Base-by-base conservation (phyloP, 768 basidiomycete genomes). In the Pleurotus platypus region DNA sequence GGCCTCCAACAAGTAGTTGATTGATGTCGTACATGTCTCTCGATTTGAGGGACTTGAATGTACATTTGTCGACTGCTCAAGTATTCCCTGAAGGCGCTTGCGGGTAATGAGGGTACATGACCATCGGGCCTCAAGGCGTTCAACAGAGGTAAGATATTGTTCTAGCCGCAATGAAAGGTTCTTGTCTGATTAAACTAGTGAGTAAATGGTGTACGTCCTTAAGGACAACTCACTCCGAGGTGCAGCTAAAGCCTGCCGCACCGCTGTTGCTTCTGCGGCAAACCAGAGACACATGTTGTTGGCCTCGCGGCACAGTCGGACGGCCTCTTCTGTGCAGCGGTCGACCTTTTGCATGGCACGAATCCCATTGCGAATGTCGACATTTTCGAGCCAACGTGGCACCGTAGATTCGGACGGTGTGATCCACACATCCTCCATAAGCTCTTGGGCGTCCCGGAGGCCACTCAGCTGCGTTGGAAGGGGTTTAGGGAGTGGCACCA, bases 371-470 rank as follows among this genome's bases (percentile, higher is more conserved):
- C 64, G 68, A 2, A 73, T 63, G 4, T 66, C 60, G 1, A 45
- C 18, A 48, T 77, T 70, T 8, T 68, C 61, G 0, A 75, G 63
- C 75, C 76, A 78, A 7, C 50, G 50, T 7, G 67, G 72, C 0
- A 62, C 45, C 6, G 57, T 42, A 3, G 20, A 55, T 0, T 35
- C 24, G 1, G 63, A 49, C 0, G 62, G 64, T 0, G 55, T 61
- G 5, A 74, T 71, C 73, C 72, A 76, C 0, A 75, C 64, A 47
- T 76, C 74, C 37, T 75, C 67, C 67, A 76, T 69, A 0, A 79
- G 61, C 0, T 35, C 50, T 0, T 69, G 43, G 30, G 61, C 43
- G 5, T 69, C 63, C 4, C 63, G 63, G 9, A 73, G 64, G 3
- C 56, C 47, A 1, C 56, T 49, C 0, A 79, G 57, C 18, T 72